phyloP scores from a whole-genome alignment of 345 rosid species.

The Citrus maxima region DNA sequence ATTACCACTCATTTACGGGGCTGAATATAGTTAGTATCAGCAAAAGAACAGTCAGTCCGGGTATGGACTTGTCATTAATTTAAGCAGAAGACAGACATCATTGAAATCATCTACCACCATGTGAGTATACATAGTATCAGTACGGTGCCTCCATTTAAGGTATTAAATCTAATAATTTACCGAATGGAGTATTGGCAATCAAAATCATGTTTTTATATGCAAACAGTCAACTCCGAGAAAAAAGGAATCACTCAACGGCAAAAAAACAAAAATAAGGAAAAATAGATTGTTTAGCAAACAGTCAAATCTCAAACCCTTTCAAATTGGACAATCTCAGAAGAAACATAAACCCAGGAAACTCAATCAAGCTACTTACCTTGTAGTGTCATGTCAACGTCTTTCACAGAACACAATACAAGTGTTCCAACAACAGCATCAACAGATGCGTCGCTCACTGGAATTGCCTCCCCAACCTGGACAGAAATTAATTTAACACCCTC shows the following conservation, averaged over 20 bases:
- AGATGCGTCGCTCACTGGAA: slow-evolving; percentile 70
- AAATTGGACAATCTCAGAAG: neutral
- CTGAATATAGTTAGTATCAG: no score
- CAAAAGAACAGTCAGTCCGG: no score
- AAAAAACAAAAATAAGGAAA: no score
- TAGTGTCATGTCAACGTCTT: slow-evolving; percentile 52
- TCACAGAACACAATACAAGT: slow-evolving; percentile 78
- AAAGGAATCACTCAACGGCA: no score
- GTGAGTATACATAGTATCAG: no score
- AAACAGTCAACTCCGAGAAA: no score
- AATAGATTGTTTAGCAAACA: no score
- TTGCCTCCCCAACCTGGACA: slow-evolving; percentile 70
- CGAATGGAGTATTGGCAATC: neutral
- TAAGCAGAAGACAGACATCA: neutral
- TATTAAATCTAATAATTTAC: neutral
- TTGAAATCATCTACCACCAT: neutral
- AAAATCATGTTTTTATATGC: neutral
- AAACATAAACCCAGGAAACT: neutral
- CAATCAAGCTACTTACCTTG: slow-evolving; percentile 36
- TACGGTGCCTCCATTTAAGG: neutral
- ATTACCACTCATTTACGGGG: neutral
- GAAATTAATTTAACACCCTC: neutral
- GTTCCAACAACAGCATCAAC: slow-evolving; percentile 89
- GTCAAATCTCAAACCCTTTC: no score
- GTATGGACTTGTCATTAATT: no score